These are phyloP conservation scores for Dendryphion nanum DNA, from an alignment of 2,329 filamentous ascomycete genomes.

Conservation along the genomic window DNA sequence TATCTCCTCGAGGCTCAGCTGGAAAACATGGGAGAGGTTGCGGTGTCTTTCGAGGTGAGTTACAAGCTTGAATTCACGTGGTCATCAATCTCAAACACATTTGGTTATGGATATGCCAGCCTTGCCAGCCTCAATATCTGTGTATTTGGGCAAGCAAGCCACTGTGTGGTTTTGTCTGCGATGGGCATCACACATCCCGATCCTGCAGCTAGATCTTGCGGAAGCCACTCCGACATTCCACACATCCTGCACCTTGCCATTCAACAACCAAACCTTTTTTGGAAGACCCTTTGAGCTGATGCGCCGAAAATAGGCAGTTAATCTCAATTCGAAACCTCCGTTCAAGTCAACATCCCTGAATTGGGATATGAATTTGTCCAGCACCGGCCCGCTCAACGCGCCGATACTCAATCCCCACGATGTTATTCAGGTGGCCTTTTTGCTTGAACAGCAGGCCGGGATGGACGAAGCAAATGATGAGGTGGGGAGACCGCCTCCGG, in stretches of 20 bases:
- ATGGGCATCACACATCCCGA: no score
- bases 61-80: no score
- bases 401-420: conserved; percentile 60
- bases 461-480: conserved; percentile 46
- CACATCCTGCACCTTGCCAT: not conserved
- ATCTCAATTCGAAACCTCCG: conserved; percentile 51
- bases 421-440: conserved; percentile 63
- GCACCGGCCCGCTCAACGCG: conserved; percentile 28
- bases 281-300: conserved; percentile 4
- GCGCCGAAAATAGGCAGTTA: conserved; percentile 32
- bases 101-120: no score
- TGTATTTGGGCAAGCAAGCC: no score
- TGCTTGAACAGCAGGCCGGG: conserved; percentile 54
- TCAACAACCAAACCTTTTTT: not conserved
- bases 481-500: conserved; percentile 16
- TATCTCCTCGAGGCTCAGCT: conserved; percentile 92
- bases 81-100: no score
- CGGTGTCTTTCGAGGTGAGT: conserved; percentile 71
- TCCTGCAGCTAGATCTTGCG: conserved; percentile 12
- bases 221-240: conserved; percentile 9
- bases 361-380: conserved; percentile 48
- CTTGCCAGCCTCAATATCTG: no score
- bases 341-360: conserved; percentile 56
- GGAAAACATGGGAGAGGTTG: conserved; percentile 86
- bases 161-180: no score